Conservation (phyloP, 768 basidiomycete genomes). For the Phanerochaete carnosa region DNA sequence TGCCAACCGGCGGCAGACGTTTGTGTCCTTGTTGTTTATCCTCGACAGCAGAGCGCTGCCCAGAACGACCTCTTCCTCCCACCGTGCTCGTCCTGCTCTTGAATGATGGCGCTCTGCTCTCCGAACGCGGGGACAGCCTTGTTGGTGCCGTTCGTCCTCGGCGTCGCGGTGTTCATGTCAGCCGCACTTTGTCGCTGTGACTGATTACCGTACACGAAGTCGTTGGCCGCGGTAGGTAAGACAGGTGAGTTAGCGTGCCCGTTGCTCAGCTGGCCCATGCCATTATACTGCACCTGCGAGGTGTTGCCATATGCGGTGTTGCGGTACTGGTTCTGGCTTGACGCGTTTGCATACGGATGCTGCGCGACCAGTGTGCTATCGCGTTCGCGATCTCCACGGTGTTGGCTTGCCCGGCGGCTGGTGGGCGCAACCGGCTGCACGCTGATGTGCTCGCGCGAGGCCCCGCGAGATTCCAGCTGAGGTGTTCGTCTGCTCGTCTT, state of each 20-base stretch:
- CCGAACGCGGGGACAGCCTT: slow-evolving; percentile 62
- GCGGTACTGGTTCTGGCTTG: slow-evolving; percentile 58
- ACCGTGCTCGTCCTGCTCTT: slow-evolving; percentile 63
- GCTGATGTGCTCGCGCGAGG: slow-evolving; percentile 45
- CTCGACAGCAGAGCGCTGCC: slow-evolving; percentile 67
- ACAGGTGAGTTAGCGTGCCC: slow-evolving; percentile 41
- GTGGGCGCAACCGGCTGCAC: slow-evolving; percentile 66
- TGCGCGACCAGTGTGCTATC: slow-evolving; percentile 43
- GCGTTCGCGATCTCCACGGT: slow-evolving; percentile 30
- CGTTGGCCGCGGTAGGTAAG: slow-evolving; percentile 31
- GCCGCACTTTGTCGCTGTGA: slow-evolving; percentile 48
- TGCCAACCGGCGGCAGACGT: slow-evolving; percentile 15
- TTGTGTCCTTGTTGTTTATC: slow-evolving; percentile 29
- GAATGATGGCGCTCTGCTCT: slow-evolving; percentile 57
- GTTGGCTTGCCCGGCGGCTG: slow-evolving; percentile 68
- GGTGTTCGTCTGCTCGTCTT: slow-evolving; percentile 53
- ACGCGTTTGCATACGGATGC: slow-evolving; percentile 68
- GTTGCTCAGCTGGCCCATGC: slow-evolving; percentile 32
- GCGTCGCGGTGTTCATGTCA: slow-evolving; percentile 50
- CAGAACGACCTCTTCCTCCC: slow-evolving; percentile 58
- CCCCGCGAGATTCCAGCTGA: slow-evolving; percentile 49
- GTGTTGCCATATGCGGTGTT: slow-evolving; percentile 53
- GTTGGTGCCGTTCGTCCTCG: slow-evolving; percentile 36
- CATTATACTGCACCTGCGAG: slow-evolving; percentile 27
- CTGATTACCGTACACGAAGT: slow-evolving; percentile 61